These are phyloP conservation scores for Sinapis alba DNA, from an alignment of 441 rosid species.

Conservation along the genomic window DNA sequence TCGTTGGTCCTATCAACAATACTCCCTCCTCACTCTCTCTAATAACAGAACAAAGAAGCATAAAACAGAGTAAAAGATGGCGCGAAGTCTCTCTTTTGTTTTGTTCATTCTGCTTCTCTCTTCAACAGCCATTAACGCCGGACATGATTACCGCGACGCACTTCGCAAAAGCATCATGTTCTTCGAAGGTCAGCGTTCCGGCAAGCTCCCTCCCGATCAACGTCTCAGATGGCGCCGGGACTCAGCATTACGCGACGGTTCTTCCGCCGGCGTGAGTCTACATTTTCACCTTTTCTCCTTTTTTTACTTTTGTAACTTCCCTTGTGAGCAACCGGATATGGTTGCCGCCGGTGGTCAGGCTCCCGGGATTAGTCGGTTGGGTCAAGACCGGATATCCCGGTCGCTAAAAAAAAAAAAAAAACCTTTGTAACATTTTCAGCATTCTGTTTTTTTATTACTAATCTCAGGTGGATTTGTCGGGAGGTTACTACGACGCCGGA, in stretches of 20 bases:
- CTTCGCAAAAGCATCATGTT: slow-evolving; percentile 69
- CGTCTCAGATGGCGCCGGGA: slow-evolving; percentile 66
- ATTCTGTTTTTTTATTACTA: background rate
- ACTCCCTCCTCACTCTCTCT: slow-evolving; percentile 13
- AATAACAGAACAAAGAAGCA: slow-evolving; percentile 10
- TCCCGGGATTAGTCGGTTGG: no score
- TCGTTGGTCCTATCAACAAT: slow-evolving; percentile 19
- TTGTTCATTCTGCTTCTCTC: slow-evolving; percentile 39
- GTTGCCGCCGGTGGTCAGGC: no score
- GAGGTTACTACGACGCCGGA: slow-evolving; percentile 53
- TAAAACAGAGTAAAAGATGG: slow-evolving; percentile 48
- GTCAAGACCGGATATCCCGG: no score
- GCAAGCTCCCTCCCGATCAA: slow-evolving; percentile 65
- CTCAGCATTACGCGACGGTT: slow-evolving; percentile 69
- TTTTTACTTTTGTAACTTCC: no score
- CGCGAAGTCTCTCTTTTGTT: slow-evolving; percentile 54
- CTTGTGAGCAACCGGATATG: no score
- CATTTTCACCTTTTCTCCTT: background rate
- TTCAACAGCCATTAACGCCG: slow-evolving; percentile 27
- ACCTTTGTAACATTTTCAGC: background rate
- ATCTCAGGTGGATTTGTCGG: slow-evolving; percentile 63
- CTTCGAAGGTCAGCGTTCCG: slow-evolving; percentile 78
- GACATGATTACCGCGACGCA: slow-evolving; percentile 59
- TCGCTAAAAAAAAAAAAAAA: no score
- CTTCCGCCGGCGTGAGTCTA: slow-evolving; percentile 52